A percentile compares a stretch with the other conserved stretches of the same genome.
Conservation (phyloP, 768 basidiomycete species). For the Naematelia aurantialba region DNA sequence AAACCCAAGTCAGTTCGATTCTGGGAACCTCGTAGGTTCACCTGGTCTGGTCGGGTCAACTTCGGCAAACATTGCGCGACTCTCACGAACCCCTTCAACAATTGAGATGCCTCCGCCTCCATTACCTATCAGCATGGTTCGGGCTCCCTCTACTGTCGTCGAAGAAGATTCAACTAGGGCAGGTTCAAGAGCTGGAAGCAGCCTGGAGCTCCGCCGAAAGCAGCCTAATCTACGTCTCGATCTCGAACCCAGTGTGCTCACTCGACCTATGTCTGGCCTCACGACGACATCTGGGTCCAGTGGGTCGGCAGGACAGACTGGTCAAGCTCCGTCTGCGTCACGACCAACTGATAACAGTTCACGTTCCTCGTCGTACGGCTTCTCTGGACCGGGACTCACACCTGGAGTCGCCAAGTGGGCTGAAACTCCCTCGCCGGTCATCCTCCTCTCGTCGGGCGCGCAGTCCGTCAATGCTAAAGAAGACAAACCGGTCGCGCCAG, state of each 20-base stretch:
- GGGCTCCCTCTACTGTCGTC: conserved; percentile 22
- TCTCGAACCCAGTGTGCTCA: conserved; percentile 36
- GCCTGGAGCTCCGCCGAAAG: conserved; percentile 46
- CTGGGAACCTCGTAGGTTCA: conserved; percentile 8
- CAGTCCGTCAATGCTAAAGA: conserved; percentile 14
- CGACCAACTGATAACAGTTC: conserved; percentile 26
- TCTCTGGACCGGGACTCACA: conserved; percentile 34
- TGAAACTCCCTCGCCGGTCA: conserved; percentile 47
- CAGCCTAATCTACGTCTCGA: conserved; percentile 47
- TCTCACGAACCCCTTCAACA: conserved; percentile 17
- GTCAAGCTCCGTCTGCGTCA: not conserved
- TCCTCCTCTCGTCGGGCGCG: conserved; percentile 27
- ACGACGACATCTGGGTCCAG: conserved; percentile 8
- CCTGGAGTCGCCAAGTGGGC: conserved; percentile 45
- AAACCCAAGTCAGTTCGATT: not conserved
- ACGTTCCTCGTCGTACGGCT: conserved; percentile 31
- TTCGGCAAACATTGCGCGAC: conserved; percentile 27
- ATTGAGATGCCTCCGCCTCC: conserved; percentile 9
- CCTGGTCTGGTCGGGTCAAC: conserved; percentile 19
- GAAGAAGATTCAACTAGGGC: conserved; percentile 21
- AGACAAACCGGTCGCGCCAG: conserved; percentile 25
- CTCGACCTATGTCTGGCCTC: conserved; percentile 11
- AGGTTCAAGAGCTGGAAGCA: conserved; percentile 15
- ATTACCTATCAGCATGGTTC: conserved; percentile 3
- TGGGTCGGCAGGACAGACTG: not conserved